These are phyloP conservation scores for Hyaloscypha hepaticicola DNA, from an alignment of 495 filamentous ascomycete species.

Conservation along the genomic window DNA sequence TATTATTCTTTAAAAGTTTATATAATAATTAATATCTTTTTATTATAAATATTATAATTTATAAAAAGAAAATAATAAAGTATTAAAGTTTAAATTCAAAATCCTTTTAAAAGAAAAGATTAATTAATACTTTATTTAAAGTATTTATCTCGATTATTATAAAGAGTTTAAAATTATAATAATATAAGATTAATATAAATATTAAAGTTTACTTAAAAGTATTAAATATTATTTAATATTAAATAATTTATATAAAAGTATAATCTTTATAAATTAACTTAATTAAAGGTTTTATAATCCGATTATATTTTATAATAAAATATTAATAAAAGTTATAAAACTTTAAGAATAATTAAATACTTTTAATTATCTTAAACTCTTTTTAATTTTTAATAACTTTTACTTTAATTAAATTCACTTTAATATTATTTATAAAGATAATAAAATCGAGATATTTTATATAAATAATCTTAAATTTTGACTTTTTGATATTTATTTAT, in stretches of 20 bases:
- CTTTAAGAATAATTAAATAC: constrained; percentile 18
- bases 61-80: constrained; percentile 2
- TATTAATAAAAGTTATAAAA: constrained; percentile 26
- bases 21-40: constrained; percentile 10
- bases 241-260: not conserved
- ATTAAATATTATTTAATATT: no score
- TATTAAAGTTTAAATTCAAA: not conserved
- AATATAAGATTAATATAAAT: no score
- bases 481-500: constrained; percentile 28
- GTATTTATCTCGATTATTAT: constrained; percentile 1
- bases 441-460: constrained; percentile 34
- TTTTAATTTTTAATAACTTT: constrained; percentile 17
- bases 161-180: no score
- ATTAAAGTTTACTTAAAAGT: no score
- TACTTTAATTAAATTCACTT: constrained; percentile 19
- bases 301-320: constrained; percentile 22
- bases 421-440: constrained; percentile 27
- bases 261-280: constrained; percentile 17
- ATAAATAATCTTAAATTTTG: constrained; percentile 30
- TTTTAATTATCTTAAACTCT: not conserved
- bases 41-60: constrained; percentile 6
- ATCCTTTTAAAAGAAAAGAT: not conserved
- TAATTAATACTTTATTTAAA: not conserved
- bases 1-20: not conserved
- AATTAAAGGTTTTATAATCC: constrained; percentile 11